A percentile compares a stretch with the other conserved stretches of the same genome.
Evolutionary conservation across 495 filamentous ascomycete genomes (phyloP).

Genomic region (Penicillium alfredii): DNA sequence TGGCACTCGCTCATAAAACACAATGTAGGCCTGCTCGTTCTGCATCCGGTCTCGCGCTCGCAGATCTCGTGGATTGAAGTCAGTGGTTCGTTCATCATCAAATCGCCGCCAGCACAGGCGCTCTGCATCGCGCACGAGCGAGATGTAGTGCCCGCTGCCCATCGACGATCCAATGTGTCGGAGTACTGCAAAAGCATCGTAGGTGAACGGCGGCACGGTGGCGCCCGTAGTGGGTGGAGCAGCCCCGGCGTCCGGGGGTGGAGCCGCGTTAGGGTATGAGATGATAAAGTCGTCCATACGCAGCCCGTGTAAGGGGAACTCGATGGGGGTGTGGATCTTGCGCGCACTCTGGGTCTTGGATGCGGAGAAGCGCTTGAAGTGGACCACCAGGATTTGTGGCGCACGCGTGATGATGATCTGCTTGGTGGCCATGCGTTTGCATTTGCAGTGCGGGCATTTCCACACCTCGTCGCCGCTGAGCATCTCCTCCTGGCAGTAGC

Average conservation of each 20-base stretch:
- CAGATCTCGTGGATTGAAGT: slow-evolving; percentile 53
- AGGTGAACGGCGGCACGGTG: slow-evolving; percentile 59
- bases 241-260: slow-evolving; percentile 20
- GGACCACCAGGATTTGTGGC: slow-evolving; percentile 64
- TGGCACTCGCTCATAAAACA: slow-evolving; percentile 56
- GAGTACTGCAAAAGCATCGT: slow-evolving; percentile 67
- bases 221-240: slow-evolving; percentile 20
- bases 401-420: slow-evolving; percentile 68
- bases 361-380: slow-evolving; percentile 68
- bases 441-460: slow-evolving; percentile 67
- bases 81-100: slow-evolving; percentile 55
- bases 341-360: slow-evolving; percentile 49
- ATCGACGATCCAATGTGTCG: slow-evolving; percentile 60
- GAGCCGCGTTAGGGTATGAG: slow-evolving; percentile 25
- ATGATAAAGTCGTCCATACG: slow-evolving; percentile 57
- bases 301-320: slow-evolving; percentile 61
- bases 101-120: slow-evolving; percentile 59
- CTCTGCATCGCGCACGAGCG: slow-evolving; percentile 55
- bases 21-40: slow-evolving; percentile 62
- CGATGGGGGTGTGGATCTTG: slow-evolving; percentile 63
- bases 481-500: slow-evolving; percentile 63
- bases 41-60: slow-evolving; percentile 43
- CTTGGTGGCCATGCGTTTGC: slow-evolving; percentile 61
- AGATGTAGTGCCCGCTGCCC: slow-evolving; percentile 65
- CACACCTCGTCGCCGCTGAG: slow-evolving; percentile 63